A percentile compares a stretch with the other conserved stretches of the same genome.
These are phyloP conservation scores for Hansenula lynferdii DNA, from an alignment of 1,139 yeast genomes.

Conservation along the genomic window DNA sequence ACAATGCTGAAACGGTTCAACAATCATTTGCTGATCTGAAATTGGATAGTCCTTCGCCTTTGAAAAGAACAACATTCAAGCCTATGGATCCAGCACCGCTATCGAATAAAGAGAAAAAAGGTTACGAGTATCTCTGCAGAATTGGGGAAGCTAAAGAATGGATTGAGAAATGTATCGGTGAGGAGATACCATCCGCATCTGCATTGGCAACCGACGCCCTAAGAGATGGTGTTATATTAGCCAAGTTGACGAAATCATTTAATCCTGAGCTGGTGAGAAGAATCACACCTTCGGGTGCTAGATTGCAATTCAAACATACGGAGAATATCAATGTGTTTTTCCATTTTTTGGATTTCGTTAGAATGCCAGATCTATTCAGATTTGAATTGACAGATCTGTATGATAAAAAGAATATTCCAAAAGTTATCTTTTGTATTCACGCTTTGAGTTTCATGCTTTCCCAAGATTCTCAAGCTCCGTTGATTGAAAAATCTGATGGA, in stretches of 20 bases:
- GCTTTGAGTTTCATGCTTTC: conserved; percentile 75
- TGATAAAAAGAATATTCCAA: conserved; percentile 89
- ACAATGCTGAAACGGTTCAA: conserved; percentile 5
- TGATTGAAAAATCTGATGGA: conserved; percentile 62
- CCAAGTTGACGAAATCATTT: conserved; percentile 69
- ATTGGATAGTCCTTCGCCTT: conserved; percentile 20
- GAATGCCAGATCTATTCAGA: conserved; percentile 80
- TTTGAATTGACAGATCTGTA: conserved; percentile 91
- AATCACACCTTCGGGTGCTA: conserved; percentile 48
- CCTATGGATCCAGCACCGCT: conserved; percentile 3
- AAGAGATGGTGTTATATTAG: conserved; percentile 81
- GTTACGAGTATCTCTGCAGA: conserved; percentile 85
- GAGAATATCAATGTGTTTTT: conserved; percentile 90
- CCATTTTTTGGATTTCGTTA: conserved; percentile 60
- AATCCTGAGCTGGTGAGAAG: conserved; percentile 59
- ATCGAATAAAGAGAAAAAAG: conserved; percentile 25
- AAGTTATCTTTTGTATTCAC: conserved; percentile 90
- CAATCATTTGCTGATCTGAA: conserved; percentile 17
- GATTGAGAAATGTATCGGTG: conserved; percentile 57
- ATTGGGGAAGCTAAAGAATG: conserved; percentile 80
- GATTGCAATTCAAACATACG: conserved; percentile 81
- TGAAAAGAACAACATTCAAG: conserved; percentile 12
- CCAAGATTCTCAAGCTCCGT: conserved; percentile 42
- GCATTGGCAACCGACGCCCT: conserved; percentile 57
- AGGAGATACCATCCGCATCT: conserved; percentile 44